These are phyloP conservation scores for Halophytophthora polymorphica DNA, from an alignment of 352 stramenopile species.

Conservation along the genomic window DNA sequence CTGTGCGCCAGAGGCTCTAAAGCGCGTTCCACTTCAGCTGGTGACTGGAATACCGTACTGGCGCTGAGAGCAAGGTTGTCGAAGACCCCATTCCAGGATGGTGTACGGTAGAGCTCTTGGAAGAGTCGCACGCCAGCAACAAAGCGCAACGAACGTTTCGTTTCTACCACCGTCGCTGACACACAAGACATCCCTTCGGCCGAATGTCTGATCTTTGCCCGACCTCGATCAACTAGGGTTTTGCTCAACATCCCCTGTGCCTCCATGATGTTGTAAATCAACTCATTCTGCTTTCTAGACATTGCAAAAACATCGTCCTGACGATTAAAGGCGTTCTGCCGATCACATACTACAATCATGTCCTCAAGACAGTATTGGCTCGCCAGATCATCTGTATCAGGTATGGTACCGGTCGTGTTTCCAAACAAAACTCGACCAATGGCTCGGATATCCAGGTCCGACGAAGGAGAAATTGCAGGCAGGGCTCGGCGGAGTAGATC, in stretches of 20 bases:
- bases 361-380: conserved; percentile 3
- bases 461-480: conserved; percentile 4
- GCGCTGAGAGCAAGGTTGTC: conserved; percentile 6
- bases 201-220: not conserved
- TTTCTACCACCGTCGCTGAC: not conserved
- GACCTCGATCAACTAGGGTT: not conserved
- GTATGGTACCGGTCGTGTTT: not conserved
- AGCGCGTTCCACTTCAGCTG: not conserved
- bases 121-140: conserved; percentile 24
- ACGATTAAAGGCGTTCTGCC: not conserved
- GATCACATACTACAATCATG: conserved; percentile 11
- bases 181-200: not conserved
- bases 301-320: not conserved
- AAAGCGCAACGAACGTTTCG: conserved; percentile 17
- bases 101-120: conserved; percentile 19
- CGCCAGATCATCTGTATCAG: not conserved
- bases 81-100: conserved; percentile 18
- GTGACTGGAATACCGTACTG: conserved; percentile 3
- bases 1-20: conserved; percentile 2
- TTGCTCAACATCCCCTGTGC: conserved; percentile 8
- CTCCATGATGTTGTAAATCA: conserved; percentile 15
- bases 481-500: conserved; percentile 31
- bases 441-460: conserved; percentile 6
- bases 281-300: conserved; percentile 25
- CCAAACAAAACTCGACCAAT: conserved; percentile 13